Conservation (phyloP, 2,329 filamentous ascomycete species). For the Ophiocordyceps camponoti-floridani region DNA sequence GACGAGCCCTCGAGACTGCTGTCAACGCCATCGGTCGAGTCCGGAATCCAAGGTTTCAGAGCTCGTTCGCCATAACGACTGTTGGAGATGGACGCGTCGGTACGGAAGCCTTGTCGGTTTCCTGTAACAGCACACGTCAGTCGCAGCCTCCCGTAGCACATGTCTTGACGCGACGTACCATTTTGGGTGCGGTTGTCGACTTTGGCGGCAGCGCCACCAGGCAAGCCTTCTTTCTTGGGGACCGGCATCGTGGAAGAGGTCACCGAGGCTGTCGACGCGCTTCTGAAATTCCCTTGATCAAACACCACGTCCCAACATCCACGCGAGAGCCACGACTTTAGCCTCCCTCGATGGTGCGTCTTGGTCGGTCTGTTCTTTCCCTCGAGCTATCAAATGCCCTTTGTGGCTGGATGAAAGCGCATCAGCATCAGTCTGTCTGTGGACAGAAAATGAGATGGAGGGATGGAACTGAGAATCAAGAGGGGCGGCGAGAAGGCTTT, state of each 20-base stretch:
- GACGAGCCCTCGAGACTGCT: constrained; percentile 49
- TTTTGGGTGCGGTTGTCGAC: constrained; percentile 15
- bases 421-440: neutral
- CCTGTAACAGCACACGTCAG: constrained; percentile 28
- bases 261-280: constrained; percentile 7
- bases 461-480: neutral
- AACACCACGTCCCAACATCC: constrained; percentile 8
- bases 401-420: neutral
- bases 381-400: no score
- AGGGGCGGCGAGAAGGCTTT: neutral
- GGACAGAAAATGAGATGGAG: neutral
- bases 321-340: constrained; percentile 4
- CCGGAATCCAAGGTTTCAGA: constrained; percentile 69
- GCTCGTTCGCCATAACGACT: constrained; percentile 52
- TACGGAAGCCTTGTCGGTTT: constrained; percentile 54
- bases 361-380: no score
- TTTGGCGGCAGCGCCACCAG: constrained; percentile 13
- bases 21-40: constrained; percentile 40
- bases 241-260: constrained; percentile 15
- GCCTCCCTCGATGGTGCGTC: neutral
- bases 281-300: constrained; percentile 8
- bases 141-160: neutral
- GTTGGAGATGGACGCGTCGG: constrained; percentile 76
- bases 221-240: constrained; percentile 20
- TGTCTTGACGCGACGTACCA: constrained; percentile 9